Evolutionary conservation across 129 eudicot species (phyloP).

Genomic region (Cynara cardunculus): DNA sequence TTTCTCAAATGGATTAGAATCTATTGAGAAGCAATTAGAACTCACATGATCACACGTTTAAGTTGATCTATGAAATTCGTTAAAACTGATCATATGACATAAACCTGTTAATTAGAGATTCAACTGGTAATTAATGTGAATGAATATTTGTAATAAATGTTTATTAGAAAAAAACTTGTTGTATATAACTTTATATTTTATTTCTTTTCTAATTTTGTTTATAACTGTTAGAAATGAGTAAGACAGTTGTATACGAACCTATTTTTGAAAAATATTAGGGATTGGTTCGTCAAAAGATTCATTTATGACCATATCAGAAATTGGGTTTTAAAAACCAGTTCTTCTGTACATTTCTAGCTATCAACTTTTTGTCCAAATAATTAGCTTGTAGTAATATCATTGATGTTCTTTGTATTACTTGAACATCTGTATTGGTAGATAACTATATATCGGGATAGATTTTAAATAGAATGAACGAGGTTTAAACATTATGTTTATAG

Average conservation of each 20-base stretch:
- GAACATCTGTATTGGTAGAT: neutral
- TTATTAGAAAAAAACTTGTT: too few relatives aligned
- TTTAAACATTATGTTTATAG: neutral
- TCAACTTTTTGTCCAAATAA: too few relatives aligned
- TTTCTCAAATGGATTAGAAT: neutral
- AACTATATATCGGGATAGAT: too few relatives aligned
- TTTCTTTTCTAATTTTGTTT: neutral
- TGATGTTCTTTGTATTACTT: neutral
- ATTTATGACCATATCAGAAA: neutral
- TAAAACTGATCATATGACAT: neutral
- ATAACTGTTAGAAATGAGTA: neutral
- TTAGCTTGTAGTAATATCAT: too few relatives aligned
- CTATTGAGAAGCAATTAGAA: neutral
- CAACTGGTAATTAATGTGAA: too few relatives aligned
- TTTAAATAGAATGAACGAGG: neutral
- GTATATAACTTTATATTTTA: too few relatives aligned
- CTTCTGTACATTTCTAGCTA: neutral
- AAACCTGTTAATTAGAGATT: too few relatives aligned
- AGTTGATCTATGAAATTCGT: neutral
- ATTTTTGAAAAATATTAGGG: neutral
- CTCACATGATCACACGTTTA: neutral
- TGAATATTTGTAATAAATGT: too few relatives aligned
- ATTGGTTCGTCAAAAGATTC: neutral
- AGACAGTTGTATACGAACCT: neutral
- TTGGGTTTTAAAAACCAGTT: neutral